These are phyloP conservation scores for Acrocalymma vagum DNA, from an alignment of 2,329 filamentous ascomycete genomes.

Conservation along the genomic window DNA sequence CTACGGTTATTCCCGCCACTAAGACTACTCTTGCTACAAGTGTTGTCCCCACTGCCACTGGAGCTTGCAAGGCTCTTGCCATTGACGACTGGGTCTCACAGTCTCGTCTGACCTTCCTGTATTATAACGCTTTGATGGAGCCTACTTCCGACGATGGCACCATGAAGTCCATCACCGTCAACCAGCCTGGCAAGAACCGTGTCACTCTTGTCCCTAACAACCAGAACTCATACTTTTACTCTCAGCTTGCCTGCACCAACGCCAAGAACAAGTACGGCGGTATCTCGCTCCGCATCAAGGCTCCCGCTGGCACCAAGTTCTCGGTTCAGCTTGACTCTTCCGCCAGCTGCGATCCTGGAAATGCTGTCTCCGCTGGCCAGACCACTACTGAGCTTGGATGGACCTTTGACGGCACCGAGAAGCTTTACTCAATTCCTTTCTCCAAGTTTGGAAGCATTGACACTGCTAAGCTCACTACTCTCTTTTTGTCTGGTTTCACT, in stretches of 20 bases:
- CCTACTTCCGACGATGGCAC: constrained; percentile 66
- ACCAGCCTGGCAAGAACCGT: constrained; percentile 52
- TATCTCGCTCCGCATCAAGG: constrained; percentile 64
- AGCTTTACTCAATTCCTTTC: constrained; percentile 67
- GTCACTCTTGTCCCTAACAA: constrained; percentile 62
- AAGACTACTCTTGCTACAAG: constrained; percentile 26
- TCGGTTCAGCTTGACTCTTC: constrained; percentile 61
- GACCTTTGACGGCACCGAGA: constrained; percentile 68
- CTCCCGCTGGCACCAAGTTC: constrained; percentile 60
- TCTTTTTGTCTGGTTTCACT: constrained; percentile 60
- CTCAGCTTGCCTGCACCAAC: constrained; percentile 64
- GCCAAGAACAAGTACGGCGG: constrained; percentile 62
- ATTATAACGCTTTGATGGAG: constrained; percentile 66
- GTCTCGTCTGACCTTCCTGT: constrained; percentile 68
- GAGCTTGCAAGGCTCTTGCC: constrained; percentile 55
- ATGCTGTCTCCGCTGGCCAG: constrained; percentile 44
- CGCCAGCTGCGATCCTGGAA: constrained; percentile 53
- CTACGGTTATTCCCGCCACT: constrained; percentile 16
- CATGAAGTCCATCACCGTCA: constrained; percentile 66
- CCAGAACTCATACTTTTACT: constrained; percentile 66
- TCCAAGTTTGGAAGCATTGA: constrained; percentile 61
- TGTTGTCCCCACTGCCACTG: constrained; percentile 24
- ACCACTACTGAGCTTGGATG: constrained; percentile 63
- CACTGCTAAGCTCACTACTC: constrained; percentile 59
- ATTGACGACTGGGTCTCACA: constrained; percentile 71